These are phyloP conservation scores for Aspergillus quadrilineatus DNA, from an alignment of 2,329 filamentous ascomycete species.

Conservation along the genomic window DNA sequence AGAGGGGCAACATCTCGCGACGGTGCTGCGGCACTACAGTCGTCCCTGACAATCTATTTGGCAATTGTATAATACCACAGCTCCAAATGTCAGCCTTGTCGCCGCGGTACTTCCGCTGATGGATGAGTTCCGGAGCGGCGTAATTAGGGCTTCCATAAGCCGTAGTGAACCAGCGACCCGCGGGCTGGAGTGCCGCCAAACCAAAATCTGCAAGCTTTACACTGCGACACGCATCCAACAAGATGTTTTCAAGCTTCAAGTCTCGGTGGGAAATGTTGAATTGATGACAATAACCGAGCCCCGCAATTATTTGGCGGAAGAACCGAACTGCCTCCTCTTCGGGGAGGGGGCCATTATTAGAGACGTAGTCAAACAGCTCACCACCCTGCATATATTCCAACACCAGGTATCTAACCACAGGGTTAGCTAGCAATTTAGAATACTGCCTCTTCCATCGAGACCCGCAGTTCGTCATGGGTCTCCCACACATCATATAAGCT, in stretches of 20 bases:
- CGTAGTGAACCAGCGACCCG: constrained; percentile 75
- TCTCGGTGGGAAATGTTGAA: constrained; percentile 96
- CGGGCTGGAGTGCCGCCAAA: constrained; percentile 89
- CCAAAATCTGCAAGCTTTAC: constrained; percentile 97
- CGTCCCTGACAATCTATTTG: too few relatives aligned
- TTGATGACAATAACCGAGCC: constrained; percentile 86
- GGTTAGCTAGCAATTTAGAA: not conserved
- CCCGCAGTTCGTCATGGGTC: constrained; percentile 89
- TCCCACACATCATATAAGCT: constrained; percentile 97
- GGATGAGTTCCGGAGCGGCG: constrained; percentile 89
- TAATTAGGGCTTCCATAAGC: constrained; percentile 97
- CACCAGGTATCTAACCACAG: constrained; percentile 79
- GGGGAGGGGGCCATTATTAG: constrained; percentile 66
- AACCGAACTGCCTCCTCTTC: constrained; percentile 81
- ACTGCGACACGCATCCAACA: constrained; percentile 71
- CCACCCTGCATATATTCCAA: constrained; percentile 85
- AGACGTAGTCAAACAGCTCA: constrained; percentile 86
- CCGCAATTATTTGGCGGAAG: constrained; percentile 91
- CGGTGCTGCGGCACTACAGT: too few relatives aligned
- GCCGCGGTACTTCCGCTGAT: constrained; percentile 73
- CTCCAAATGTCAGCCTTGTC: constrained; percentile 93
- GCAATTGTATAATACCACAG: constrained; percentile 84
- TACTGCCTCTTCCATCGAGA: constrained; percentile 7
- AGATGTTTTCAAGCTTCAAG: constrained; percentile 94
- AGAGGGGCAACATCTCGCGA: too few relatives aligned